phyloP scores from a whole-genome alignment of 805 yeast species.

The Blastobotrys americana region DNA sequence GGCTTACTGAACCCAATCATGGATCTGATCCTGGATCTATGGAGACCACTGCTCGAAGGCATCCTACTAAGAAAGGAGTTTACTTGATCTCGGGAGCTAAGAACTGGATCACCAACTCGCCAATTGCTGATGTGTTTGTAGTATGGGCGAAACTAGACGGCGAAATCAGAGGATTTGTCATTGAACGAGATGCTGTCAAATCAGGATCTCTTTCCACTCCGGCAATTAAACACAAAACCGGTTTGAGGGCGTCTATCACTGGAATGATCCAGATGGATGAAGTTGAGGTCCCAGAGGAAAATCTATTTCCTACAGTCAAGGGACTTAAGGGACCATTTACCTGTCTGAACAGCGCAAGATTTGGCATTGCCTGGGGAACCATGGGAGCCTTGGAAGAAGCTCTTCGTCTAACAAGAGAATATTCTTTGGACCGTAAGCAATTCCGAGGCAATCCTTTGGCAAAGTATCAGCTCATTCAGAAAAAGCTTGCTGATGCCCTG shows the following conservation, averaged over 20 bases:
- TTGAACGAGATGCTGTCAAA: constrained; percentile 32
- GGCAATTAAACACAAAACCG: constrained; percentile 33
- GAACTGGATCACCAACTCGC: constrained; percentile 41
- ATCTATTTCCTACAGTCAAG: constrained; percentile 32
- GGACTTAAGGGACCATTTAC: constrained; percentile 42
- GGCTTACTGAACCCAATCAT: constrained; percentile 59
- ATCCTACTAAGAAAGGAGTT: constrained; percentile 37
- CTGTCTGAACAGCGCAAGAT: constrained; percentile 38
- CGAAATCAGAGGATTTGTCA: constrained; percentile 36
- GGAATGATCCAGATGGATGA: constrained; percentile 40
- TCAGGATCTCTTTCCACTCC: constrained; percentile 35
- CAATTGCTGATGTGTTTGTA: constrained; percentile 37
- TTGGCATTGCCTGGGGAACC: constrained; percentile 39
- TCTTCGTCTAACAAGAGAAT: constrained; percentile 31
- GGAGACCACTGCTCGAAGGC: constrained; percentile 45
- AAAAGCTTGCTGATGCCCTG: constrained; percentile 37
- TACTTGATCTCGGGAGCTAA: constrained; percentile 36
- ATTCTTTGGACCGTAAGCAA: constrained; percentile 36
- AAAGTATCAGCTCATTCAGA: constrained; percentile 36
- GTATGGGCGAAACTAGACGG: constrained; percentile 42
- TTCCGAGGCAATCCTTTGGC: constrained; percentile 35
- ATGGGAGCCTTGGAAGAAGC: constrained; percentile 40
- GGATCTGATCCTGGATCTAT: constrained; percentile 54
- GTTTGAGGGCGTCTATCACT: constrained; percentile 37
- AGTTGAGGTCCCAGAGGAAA: constrained; percentile 38